These are phyloP conservation scores for Colletotrichum trifolii DNA, from an alignment of 2,329 filamentous ascomycete genomes.

Conservation along the genomic window DNA sequence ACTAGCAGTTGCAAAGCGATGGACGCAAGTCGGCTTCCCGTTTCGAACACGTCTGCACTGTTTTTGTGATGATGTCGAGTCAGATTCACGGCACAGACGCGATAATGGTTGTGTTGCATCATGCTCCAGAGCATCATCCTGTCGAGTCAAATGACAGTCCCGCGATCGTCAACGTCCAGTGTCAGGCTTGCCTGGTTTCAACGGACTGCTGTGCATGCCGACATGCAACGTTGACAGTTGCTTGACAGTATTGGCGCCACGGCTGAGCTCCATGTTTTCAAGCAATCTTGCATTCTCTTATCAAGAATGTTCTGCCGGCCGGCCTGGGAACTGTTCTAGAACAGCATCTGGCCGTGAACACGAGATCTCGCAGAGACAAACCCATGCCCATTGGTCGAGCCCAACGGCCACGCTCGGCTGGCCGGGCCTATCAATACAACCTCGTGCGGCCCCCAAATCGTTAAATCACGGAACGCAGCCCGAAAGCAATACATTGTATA, in stretches of 20 bases:
- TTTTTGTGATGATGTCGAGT: slow-evolving; percentile 7
- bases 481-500: not conserved
- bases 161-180: not conserved
- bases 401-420: not conserved
- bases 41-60: too few relatives aligned
- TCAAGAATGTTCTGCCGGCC: not conserved
- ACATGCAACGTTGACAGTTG: slow-evolving; percentile 8
- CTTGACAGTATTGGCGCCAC: slow-evolving; percentile 4
- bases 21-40: too few relatives aligned
- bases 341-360: slow-evolving; percentile 1
- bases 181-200: slow-evolving; percentile 9
- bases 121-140: not conserved
- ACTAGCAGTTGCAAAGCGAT: too few relatives aligned
- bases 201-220: not conserved
- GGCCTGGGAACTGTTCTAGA: not conserved
- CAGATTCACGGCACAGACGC: not conserved
- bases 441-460: slow-evolving; percentile 12
- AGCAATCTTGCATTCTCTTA: not conserved
- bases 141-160: slow-evolving; percentile 15
- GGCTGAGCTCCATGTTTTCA: slow-evolving; percentile 18
- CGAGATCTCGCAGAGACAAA: not conserved
- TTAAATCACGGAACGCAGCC: slow-evolving; percentile 8
- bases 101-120: too few relatives aligned
- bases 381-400: not conserved
- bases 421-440: not conserved